phyloP scores from a whole-genome alignment of 768 basidiomycete genomes.

The Lentinus tigrinus region DNA sequence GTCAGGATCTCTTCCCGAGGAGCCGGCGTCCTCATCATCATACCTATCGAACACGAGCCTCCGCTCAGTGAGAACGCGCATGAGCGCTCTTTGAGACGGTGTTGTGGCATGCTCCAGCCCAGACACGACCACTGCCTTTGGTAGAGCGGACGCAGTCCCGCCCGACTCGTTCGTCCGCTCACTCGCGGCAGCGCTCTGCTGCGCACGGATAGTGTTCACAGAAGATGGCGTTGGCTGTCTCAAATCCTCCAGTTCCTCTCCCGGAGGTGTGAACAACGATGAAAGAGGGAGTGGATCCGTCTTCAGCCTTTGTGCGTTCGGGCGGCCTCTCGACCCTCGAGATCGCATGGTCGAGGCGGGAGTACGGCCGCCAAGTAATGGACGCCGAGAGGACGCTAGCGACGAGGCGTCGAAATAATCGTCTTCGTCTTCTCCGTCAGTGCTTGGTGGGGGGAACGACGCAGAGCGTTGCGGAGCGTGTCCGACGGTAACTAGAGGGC shows the following conservation, averaged over 20 bases:
- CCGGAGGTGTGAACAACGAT: constrained; percentile 3
- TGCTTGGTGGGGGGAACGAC: constrained; percentile 8
- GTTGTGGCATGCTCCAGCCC: constrained; percentile 64
- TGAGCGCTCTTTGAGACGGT: constrained; percentile 57
- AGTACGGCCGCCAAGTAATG: constrained; percentile 7
- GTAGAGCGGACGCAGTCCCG: constrained; percentile 30
- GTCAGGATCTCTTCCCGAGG: constrained; percentile 5
- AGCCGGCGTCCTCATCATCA: constrained; percentile 31
- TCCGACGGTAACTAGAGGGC: not conserved
- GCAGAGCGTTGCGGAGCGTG: constrained; percentile 19
- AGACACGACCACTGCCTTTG: constrained; percentile 64
- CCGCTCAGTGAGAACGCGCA: constrained; percentile 49
- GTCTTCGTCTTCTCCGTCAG: constrained; percentile 21
- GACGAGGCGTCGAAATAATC: constrained; percentile 21
- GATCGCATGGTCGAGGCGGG: constrained; percentile 24
- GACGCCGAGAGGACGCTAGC: constrained; percentile 25
- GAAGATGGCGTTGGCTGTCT: not conserved
- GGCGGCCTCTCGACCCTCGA: constrained; percentile 14
- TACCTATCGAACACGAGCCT: constrained; percentile 47
- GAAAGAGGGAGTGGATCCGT: constrained; percentile 19
- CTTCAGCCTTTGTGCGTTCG: constrained; percentile 8
- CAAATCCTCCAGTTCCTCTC: not conserved
- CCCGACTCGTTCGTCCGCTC: constrained; percentile 3
- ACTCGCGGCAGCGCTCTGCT: constrained; percentile 1
- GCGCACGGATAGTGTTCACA: constrained; percentile 8